Base-by-base conservation (phyloP, 495 filamentous ascomycete genomes). In the Penicillium cosmopolitanum region DNA sequence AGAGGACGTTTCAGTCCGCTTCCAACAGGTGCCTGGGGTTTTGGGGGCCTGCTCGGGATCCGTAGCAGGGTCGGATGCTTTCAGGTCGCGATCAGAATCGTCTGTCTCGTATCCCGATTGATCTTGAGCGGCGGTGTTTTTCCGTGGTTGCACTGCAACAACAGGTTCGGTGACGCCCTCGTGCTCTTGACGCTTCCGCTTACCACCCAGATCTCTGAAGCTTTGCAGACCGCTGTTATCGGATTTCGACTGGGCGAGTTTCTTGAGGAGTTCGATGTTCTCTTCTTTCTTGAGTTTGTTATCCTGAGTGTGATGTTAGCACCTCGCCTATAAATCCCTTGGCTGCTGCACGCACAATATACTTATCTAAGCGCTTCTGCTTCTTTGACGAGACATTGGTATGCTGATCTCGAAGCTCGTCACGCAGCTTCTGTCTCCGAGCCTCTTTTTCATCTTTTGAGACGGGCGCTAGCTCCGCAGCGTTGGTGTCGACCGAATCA, bases 261-360 rank as follows among this genome's bases (percentile, higher is more conserved):
- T 92, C 70, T 90, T 90, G 51, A 97, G 82, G 18, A 98, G 76
- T 53, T 87, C 89, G 9, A 89, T 75, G 69, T 92, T 96, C 66
- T 98, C 95, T 68, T 98, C 95, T 71, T 97, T 98, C 68, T 84
- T 89, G 7, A 98, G 78, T 80, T 98, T 98, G 51, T 81, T 95
- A 66, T 97, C 94, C 86, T 88, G 65, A 11, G 42, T 15, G 31
- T 18, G 8, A 8, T 34, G 62, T 78, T 56, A 76, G 67, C 63
- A 61, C 16, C 42, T 16, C 4, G 11, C 31, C 16, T 56, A 50
- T 28, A 58, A 23, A 52, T 38, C 36, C 34, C 23, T 38, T 28
- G 33, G 12, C 7, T 40, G 12, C 3, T 13, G 51, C 40, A 73
- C 81, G 15, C 70, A 88, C 86, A 79, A 99, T 96, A 69, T 99